Conservation (phyloP, 2,329 filamentous ascomycete genomes). For the Aspergillus sp. region DNA sequence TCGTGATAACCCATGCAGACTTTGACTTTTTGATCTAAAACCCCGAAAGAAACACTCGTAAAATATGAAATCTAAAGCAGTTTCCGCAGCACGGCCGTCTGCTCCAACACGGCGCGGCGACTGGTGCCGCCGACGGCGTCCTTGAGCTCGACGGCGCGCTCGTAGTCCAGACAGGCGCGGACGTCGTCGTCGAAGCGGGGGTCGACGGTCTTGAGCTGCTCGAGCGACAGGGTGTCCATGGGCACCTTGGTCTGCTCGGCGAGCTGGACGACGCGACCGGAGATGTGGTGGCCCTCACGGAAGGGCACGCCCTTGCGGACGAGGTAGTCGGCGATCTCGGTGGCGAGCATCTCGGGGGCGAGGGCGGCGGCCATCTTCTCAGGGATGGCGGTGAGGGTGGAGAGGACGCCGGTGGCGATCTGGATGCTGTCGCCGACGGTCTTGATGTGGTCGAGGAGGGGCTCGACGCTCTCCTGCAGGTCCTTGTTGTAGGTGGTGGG, state of each 20-base stretch:
- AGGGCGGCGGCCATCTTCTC: conserved; percentile 78
- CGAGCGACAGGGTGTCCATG: conserved; percentile 68
- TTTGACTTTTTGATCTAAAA: conserved; percentile 2
- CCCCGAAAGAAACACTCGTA: not conserved
- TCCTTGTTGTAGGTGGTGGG: conserved; percentile 89
- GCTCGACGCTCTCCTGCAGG: conserved; percentile 82
- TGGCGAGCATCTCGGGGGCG: conserved; percentile 79
- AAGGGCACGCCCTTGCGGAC: conserved; percentile 64
- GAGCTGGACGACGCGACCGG: conserved; percentile 69
- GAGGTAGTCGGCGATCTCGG: conserved; percentile 50
- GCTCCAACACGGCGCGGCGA: conserved; percentile 64
- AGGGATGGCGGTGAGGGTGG: conserved; percentile 67
- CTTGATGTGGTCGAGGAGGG: conserved; percentile 81
- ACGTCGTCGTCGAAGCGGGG: conserved; percentile 70
- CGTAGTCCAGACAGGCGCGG: conserved; percentile 71
- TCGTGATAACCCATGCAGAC: not conserved
- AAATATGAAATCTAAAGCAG: conserved; percentile 44
- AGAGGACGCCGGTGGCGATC: conserved; percentile 78
- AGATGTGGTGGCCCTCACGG: conserved; percentile 77
- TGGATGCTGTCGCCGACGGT: conserved; percentile 77
- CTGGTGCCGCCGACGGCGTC: conserved; percentile 76
- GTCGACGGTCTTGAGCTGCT: conserved; percentile 69
- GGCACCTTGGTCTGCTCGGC: conserved; percentile 64
- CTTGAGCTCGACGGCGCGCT: conserved; percentile 77
- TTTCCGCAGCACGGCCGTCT: conserved; percentile 63